Evolutionary conservation across 108 stramenopile genomes (phyloP).

Genomic region (Cyclostephanos invisitatus): DNA sequence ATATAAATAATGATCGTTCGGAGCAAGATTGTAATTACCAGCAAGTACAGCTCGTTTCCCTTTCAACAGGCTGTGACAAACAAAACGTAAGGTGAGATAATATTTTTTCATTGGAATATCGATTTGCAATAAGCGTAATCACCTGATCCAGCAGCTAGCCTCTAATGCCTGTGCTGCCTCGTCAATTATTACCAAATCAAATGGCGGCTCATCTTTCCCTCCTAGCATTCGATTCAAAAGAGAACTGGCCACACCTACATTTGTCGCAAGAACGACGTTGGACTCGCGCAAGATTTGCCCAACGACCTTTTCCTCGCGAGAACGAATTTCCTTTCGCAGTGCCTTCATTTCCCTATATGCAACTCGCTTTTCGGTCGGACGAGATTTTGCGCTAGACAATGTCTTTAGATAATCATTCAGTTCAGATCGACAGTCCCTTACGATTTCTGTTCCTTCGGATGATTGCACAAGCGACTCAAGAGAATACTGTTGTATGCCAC

Average conservation of each 20-base stretch:
- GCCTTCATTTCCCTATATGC: slow-evolving; percentile 78
- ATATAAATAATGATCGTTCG: neutral
- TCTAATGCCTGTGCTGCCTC: slow-evolving; percentile 98
- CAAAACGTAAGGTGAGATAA: neutral
- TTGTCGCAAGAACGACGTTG: slow-evolving; percentile 89
- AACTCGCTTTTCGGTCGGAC: slow-evolving; percentile 48
- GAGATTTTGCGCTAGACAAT: slow-evolving; percentile 50
- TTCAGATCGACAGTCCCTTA: slow-evolving; percentile 88
- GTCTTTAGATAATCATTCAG: slow-evolving; percentile 64
- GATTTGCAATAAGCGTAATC: neutral
- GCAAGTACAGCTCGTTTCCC: slow-evolving; percentile 89
- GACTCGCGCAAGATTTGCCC: slow-evolving; percentile 67
- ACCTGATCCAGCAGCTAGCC: slow-evolving; percentile 88
- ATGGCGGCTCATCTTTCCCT: slow-evolving; percentile 57
- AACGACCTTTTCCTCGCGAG: slow-evolving; percentile 90
- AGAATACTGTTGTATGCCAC: slow-evolving; percentile 78
- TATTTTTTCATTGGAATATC: neutral
- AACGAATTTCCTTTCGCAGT: slow-evolving; percentile 84
- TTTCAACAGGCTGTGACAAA: slow-evolving; percentile 68
- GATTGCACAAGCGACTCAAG: slow-evolving; percentile 89
- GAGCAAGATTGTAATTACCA: slow-evolving; percentile 23
- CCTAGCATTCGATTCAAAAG: slow-evolving; percentile 55
- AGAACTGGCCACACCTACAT: slow-evolving; percentile 79
- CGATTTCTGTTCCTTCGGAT: slow-evolving; percentile 95
- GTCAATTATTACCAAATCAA: slow-evolving; percentile 99